Base-by-base conservation (phyloP, 768 basidiomycete genomes). In the Tricholoma bakamatsutake region DNA sequence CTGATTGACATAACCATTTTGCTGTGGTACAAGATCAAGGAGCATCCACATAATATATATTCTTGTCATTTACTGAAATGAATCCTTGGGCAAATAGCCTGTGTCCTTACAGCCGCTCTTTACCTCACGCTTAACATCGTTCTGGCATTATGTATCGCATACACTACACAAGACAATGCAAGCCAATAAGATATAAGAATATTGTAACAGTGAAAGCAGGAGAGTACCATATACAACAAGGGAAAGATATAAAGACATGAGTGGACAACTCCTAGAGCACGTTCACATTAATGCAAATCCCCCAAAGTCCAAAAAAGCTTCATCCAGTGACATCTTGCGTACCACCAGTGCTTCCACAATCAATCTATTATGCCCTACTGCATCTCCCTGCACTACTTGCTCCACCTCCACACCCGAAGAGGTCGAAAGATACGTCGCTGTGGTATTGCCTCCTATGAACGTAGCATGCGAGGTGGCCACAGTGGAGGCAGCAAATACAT, bases 301-400 rank as follows among this genome's bases (percentile, higher is more conserved):
- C 8, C 78, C 81, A 65, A 92, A 90, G 64, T 91, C 88, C 53
- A 91, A 66, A 66, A 84, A 92, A 15, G 76, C 86, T 65, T 92
- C 90, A 55, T 88, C 87, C 2, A 85, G 62, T 15, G 85, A 83
- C 71, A 91, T 73, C 67, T 92, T 89, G 46, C 88, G 78, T 17
- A 91, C 83, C 2, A 93, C 84, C 30, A 93, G 75, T 2, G 82
- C 90, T 66, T 93, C 90, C 9, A 91, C 88, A 47, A 92, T 91
- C 4, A 86, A 72, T n/a, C 87, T 73, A 31, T 80, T 77, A 50
- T 78, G 76, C 8, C 61, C 59, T 7, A 18, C 43, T 4, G n/a
- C 53, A 15, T 53, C 46, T 45, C 52, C 50, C n/a, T 47, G 24
- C 34, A 39, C 43, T 4, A n/a, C 15, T 11, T 42, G 35, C 46